phyloP scores from a whole-genome alignment of 495 filamentous ascomycete genomes.

The Penicillium samsonianum region DNA sequence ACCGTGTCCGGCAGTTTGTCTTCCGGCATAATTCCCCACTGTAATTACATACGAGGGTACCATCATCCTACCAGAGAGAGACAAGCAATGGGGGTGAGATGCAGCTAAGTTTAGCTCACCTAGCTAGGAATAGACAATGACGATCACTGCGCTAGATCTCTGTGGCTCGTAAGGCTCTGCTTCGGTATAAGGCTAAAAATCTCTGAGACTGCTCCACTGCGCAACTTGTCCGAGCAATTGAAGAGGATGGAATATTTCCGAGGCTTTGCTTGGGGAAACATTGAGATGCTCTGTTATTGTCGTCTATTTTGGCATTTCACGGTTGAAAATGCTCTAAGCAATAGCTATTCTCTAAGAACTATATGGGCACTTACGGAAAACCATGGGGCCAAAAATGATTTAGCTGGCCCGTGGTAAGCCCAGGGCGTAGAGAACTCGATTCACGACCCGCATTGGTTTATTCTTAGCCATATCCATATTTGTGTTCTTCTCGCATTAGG shows the following conservation, averaged over 20 bases:
- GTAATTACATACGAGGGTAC: not conserved
- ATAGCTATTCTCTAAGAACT: not conserved
- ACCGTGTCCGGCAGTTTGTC: not conserved
- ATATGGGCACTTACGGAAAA: not conserved
- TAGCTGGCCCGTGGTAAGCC: constrained; percentile 1
- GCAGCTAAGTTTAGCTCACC: not conserved
- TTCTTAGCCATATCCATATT: constrained; percentile 4
- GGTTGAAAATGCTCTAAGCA: not conserved
- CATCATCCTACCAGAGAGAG: not conserved
- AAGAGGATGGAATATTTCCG: too few relatives aligned
- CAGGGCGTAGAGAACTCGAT: not conserved
- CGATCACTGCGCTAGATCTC: constrained; percentile 2
- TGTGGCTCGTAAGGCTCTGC: constrained; percentile 1
- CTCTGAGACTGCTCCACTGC: constrained; percentile 2
- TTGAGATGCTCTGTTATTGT: not conserved
- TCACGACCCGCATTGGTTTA: not conserved
- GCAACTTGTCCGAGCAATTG: not conserved
- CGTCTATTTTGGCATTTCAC: not conserved
- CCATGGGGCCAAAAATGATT: not conserved
- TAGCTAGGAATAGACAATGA: not conserved
- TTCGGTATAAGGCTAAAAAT: not conserved
- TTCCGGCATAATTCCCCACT: not conserved
- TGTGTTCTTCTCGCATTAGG: not conserved
- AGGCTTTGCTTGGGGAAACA: not conserved
- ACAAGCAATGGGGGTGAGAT: constrained; percentile 3